Conservation (phyloP, 1,139 yeast genomes). For the Suzukiozyma palmioleophila region DNA sequence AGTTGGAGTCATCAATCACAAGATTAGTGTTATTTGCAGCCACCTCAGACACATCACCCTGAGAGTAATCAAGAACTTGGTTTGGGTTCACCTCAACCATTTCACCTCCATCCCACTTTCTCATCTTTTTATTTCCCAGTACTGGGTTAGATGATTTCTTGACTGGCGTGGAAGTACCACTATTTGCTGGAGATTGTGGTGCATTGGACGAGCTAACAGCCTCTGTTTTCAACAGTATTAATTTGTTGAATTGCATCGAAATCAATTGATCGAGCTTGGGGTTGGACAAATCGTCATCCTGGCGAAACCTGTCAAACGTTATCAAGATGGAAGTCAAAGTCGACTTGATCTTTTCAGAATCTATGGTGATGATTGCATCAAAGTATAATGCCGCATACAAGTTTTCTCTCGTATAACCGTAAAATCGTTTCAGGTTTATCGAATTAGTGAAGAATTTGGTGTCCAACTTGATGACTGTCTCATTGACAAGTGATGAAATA, state of each 20-base stretch:
- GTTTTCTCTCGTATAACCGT: conserved; percentile 26
- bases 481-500: conserved; percentile 35
- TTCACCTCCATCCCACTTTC: conserved; percentile 44
- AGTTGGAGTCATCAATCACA: conserved; percentile 29
- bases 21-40: conserved; percentile 17
- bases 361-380: conserved; percentile 39
- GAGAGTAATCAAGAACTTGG: conserved; percentile 33
- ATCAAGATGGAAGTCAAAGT: conserved; percentile 33
- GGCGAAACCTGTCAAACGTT: conserved; percentile 27
- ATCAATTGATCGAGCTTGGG: conserved; percentile 31
- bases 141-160: conserved; percentile 7
- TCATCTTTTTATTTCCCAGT: conserved; percentile 30
- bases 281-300: conserved; percentile 21
- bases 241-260: conserved; percentile 36
- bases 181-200: conserved; percentile 8
- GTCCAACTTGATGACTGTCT: conserved; percentile 28
- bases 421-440: conserved; percentile 33
- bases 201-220: conserved; percentile 6
- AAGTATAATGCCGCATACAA: conserved; percentile 36
- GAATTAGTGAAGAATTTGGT: conserved; percentile 31
- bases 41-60: conserved; percentile 13
- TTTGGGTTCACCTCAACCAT: conserved; percentile 24
- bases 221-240: conserved; percentile 28
- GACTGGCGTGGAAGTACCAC: conserved; percentile 16
- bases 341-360: conserved; percentile 34